phyloP scores from a whole-genome alignment of 2,329 filamentous ascomycete species.

The Fusarium lateritium region DNA sequence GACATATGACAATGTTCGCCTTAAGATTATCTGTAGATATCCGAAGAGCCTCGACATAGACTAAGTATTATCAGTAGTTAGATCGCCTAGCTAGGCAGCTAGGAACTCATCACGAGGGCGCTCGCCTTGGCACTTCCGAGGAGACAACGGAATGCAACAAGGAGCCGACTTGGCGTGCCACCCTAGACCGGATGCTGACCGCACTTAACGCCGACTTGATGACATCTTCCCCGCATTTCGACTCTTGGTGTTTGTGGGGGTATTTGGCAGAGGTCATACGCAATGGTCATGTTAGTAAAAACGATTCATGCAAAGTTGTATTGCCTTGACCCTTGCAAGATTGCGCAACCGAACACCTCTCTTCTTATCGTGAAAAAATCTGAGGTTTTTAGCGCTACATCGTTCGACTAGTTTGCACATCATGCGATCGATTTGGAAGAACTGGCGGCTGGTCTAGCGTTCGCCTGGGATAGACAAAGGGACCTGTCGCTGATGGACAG shows the following conservation, averaged over 20 bases:
- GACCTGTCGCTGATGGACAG: background rate
- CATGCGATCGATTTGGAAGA: conserved; percentile 23
- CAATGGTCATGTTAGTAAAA: conserved; percentile 20
- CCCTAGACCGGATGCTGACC: conserved; percentile 24
- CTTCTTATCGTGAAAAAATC: background rate
- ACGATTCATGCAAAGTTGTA: conserved; percentile 17
- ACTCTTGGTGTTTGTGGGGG: conserved; percentile 4
- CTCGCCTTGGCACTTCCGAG: conserved; percentile 25
- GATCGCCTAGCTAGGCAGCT: background rate
- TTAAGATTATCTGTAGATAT: too few relatives aligned
- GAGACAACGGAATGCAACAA: conserved; percentile 15
- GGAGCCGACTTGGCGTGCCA: background rate
- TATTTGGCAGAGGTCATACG: conserved; percentile 27
- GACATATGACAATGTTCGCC: too few relatives aligned
- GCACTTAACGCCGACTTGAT: conserved; percentile 7
- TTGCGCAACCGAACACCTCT: conserved; percentile 10
- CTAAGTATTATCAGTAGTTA: background rate
- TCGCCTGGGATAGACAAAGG: background rate
- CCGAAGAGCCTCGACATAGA: background rate
- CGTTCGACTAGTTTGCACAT: conserved; percentile 11
- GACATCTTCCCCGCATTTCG: conserved; percentile 21
- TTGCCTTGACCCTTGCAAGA: background rate
- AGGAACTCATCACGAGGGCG: conserved; percentile 15
- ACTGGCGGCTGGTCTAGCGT: conserved; percentile 10
- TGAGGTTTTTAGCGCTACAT: background rate